phyloP scores from a whole-genome alignment of 805 yeast genomes.

The Candida krabiensis region DNA sequence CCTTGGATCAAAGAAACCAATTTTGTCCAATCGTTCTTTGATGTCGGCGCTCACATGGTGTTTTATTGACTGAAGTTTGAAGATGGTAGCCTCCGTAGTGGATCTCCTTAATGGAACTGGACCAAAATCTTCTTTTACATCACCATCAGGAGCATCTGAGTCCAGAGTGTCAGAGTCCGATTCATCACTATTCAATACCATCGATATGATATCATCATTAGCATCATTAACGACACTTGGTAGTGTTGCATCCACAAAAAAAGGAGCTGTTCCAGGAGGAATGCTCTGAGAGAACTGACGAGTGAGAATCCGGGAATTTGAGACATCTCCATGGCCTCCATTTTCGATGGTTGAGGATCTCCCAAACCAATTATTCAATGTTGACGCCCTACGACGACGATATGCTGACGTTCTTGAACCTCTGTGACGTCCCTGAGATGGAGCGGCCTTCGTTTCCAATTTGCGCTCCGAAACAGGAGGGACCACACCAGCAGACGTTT shows the following conservation, averaged over 20 bases:
- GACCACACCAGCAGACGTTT: no score
- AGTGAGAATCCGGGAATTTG: no score
- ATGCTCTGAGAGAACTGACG: slow-evolving; percentile 17
- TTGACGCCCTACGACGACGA: no score
- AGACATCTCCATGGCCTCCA: no score
- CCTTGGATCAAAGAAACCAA: slow-evolving; percentile 29
- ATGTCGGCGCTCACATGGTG: slow-evolving; percentile 18
- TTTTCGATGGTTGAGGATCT: no score
- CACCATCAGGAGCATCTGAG: slow-evolving; percentile 2
- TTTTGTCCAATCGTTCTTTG: slow-evolving; percentile 20
- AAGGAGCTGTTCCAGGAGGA: slow-evolving; percentile 13
- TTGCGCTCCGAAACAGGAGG: no score
- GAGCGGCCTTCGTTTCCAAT: no score
- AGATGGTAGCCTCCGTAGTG: slow-evolving; percentile 3
- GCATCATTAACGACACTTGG: slow-evolving; percentile 12
- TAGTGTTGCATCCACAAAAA: slow-evolving; percentile 11
- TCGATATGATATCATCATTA: slow-evolving; percentile 20
- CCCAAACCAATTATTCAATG: no score
- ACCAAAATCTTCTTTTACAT: background rate
- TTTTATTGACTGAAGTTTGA: slow-evolving; percentile 14
- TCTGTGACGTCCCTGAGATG: no score
- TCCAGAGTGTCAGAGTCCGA: slow-evolving; percentile 9
- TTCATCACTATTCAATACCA: slow-evolving; percentile 14
- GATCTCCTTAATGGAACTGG: background rate
- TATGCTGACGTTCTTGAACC: no score